phyloP scores from a whole-genome alignment of 2,329 filamentous ascomycete species.

The Penicillium sp. region DNA sequence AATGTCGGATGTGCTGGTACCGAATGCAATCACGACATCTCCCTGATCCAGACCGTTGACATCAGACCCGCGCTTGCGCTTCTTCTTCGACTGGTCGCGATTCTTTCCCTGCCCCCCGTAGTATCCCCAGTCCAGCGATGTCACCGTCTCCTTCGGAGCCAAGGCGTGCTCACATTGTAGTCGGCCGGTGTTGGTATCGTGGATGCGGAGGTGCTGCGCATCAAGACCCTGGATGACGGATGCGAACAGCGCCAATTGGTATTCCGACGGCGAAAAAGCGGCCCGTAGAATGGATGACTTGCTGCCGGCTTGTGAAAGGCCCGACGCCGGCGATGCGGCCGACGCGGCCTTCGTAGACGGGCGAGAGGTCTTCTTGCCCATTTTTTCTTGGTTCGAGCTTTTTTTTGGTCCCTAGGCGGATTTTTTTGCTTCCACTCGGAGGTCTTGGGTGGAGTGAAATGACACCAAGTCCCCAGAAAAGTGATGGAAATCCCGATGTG shows the following conservation, averaged over 20 bases:
- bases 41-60: constrained; percentile 41
- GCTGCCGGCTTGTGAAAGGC: constrained; percentile 38
- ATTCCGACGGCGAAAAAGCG: constrained; percentile 51
- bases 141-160: constrained; percentile 47
- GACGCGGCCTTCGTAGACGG: constrained; percentile 46
- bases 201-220: constrained; percentile 52
- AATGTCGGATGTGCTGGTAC: constrained; percentile 49
- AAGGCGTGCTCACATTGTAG: constrained; percentile 52
- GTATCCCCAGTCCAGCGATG: constrained; percentile 53
- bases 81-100: constrained; percentile 48
- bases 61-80: constrained; percentile 49
- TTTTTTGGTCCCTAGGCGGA: constrained; percentile 8
- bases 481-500: constrained; percentile 9
- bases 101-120: constrained; percentile 36
- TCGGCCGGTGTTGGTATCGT: constrained; percentile 50
- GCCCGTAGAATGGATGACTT: constrained; percentile 51
- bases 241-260: constrained; percentile 53
- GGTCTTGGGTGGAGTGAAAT: neutral
- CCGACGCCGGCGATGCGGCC: constrained; percentile 38
- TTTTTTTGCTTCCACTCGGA: no score
- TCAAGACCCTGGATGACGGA: constrained; percentile 54
- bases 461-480: constrained; percentile 3
- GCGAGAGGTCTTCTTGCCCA: constrained; percentile 48
- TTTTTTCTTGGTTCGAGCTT: constrained; percentile 27
- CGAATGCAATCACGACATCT: constrained; percentile 50